These are phyloP conservation scores for Quercus lobata DNA, from an alignment of 331 rosid genomes.

Conservation along the genomic window DNA sequence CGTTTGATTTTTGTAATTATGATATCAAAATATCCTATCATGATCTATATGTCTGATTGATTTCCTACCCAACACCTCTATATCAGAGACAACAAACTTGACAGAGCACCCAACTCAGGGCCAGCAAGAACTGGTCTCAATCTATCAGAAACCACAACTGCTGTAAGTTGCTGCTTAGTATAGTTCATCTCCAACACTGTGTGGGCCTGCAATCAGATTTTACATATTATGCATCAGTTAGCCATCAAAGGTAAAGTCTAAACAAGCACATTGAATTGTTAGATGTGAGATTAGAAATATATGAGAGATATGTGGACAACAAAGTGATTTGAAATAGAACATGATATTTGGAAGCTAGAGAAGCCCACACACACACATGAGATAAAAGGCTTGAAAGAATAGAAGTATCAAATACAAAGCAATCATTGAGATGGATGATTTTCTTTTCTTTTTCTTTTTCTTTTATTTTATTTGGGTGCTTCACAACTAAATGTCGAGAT, in stretches of 20 bases:
- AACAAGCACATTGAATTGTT: not conserved
- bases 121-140: constrained; percentile 74
- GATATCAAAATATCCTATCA: too few relatives aligned
- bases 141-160: constrained; percentile 78
- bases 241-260: not conserved
- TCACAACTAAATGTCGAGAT: too few relatives aligned
- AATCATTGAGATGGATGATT: too few relatives aligned
- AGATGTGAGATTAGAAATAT: not conserved
- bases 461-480: too few relatives aligned
- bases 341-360: not conserved
- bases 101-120: constrained; percentile 57
- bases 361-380: not conserved
- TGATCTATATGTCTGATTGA: too few relatives aligned
- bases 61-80: constrained; percentile 56
- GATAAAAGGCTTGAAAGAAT: too few relatives aligned
- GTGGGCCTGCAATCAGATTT: constrained; percentile 67
- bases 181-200: constrained; percentile 95
- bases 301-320: not conserved
- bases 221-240: constrained; percentile 1
- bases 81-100: constrained; percentile 58
- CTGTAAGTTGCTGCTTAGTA: constrained; percentile 86
- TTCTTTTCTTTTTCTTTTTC: too few relatives aligned
- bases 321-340: not conserved
- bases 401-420: too few relatives aligned
- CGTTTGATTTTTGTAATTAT: too few relatives aligned